Conservation (phyloP, 2,329 filamentous ascomycete genomes). For the Monilinia vaccinii-corymbosi region DNA sequence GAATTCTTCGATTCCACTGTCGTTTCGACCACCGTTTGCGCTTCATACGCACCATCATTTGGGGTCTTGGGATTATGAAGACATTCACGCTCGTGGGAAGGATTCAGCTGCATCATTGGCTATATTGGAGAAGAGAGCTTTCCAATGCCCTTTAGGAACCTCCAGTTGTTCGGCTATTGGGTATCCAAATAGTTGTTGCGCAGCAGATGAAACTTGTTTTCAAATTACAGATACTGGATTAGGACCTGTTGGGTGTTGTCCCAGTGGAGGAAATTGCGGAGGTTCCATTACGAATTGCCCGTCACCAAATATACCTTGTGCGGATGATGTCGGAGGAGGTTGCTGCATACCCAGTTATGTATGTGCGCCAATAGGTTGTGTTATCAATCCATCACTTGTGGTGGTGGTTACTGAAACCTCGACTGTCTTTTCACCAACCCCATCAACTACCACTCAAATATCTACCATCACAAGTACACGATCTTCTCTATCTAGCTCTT, state of each 20-base stretch:
- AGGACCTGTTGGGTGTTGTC: slow-evolving; percentile 69
- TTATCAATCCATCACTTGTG: slow-evolving; percentile 24
- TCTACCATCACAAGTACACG: slow-evolving; percentile 27
- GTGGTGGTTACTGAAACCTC: slow-evolving; percentile 15
- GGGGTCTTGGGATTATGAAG: neutral
- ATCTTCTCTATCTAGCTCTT: neutral
- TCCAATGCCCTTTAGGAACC: slow-evolving; percentile 58
- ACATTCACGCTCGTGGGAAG: slow-evolving; percentile 14
- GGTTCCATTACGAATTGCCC: slow-evolving; percentile 55
- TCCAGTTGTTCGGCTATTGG: slow-evolving; percentile 54
- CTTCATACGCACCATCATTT: slow-evolving; percentile 33
- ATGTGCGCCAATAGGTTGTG: slow-evolving; percentile 63
- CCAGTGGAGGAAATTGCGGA: slow-evolving; percentile 52
- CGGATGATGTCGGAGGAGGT: slow-evolving; percentile 57
- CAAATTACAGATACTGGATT: slow-evolving; percentile 51
- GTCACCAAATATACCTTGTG: slow-evolving; percentile 54
- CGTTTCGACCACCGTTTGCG: slow-evolving; percentile 43
- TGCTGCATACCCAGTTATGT: slow-evolving; percentile 67
- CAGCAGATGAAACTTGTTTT: slow-evolving; percentile 56
- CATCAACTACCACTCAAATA: slow-evolving; percentile 9
- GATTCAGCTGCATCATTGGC: slow-evolving; percentile 34
- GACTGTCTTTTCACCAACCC: slow-evolving; percentile 9
- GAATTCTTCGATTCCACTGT: slow-evolving; percentile 22
- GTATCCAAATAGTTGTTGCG: slow-evolving; percentile 64
- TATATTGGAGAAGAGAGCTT: slow-evolving; percentile 47